Base-by-base conservation (phyloP, 192 early-diverging fungal species). In the Coemansia sp. region DNA sequence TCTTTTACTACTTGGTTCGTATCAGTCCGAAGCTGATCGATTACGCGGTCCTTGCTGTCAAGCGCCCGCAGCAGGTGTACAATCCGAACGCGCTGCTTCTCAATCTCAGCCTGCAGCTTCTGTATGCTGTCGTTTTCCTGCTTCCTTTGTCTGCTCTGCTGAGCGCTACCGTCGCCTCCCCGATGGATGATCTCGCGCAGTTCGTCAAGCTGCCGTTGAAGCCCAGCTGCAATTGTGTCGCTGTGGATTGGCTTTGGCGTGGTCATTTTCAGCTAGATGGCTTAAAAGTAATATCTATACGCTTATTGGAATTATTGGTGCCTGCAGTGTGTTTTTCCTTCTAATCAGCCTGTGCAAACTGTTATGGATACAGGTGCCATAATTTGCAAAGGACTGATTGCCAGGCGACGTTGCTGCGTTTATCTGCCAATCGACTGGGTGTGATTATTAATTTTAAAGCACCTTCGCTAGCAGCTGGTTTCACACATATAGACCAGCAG, bases 171-270 rank as follows among this genome's bases (percentile, higher is more conserved):
- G 10, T 54, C 19, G 41, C 41, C 47, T 49, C 24, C 41, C 18
- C 7, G 32, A 7, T 64, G 62, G 8, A 57, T 37, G 45, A 73
- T 65, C 48, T 68, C 32, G 55, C 63, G 66, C 45, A 78, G 50
- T 54, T 73, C 75, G 39, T 78, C 59, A 5, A 78, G 66, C 56
- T 78, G 75, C 14, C 54, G 62, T 57, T 78, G 75, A 19, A 72
- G 70, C 7, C 65, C 70, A 2, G 63, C 66, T 10, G 63, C 69
- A 11, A 73, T 48, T 4, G 48, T 53, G 23, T 53, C 61, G 6
- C 24, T 8, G 45, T 68, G 66, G 3, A n/a, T 29, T n/a, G 53
- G 24, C 26, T 54, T 27, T 11, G 53, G 13, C 53, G 5, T 20
- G 47, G 47, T 49, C 47, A 49, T 49, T 18, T n/a, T 20, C 47